Percentiles rank a stretch among this genome's conserved stretches.
These are phyloP conservation scores for Trichoderma pleuroti DNA, from an alignment of 2,329 filamentous ascomycete genomes.

Conservation along the genomic window DNA sequence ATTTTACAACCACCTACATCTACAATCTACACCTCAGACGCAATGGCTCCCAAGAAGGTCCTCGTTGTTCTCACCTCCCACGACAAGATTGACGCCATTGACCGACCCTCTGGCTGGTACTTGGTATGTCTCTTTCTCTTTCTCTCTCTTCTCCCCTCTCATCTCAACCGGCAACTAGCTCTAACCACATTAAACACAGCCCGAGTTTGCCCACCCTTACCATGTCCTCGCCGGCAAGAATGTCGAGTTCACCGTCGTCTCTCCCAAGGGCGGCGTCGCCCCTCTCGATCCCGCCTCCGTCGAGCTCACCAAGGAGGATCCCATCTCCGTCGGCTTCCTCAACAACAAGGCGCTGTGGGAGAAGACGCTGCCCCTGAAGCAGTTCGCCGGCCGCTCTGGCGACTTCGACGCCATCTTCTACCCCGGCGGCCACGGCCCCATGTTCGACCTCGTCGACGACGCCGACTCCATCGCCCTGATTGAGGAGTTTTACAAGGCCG, in stretches of 20 bases:
- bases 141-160: background rate
- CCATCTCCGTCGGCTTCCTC: slow-evolving; percentile 51
- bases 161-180: background rate
- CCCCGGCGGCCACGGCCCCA: slow-evolving; percentile 59
- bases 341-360: slow-evolving; percentile 59
- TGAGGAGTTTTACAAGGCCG: slow-evolving; percentile 57
- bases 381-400: slow-evolving; percentile 51
- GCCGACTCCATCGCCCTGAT: slow-evolving; percentile 56
- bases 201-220: slow-evolving; percentile 64
- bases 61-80: slow-evolving; percentile 69
- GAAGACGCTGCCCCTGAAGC: slow-evolving; percentile 55
- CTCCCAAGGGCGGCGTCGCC: slow-evolving; percentile 58
- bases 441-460: slow-evolving; percentile 64
- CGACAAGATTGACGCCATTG: slow-evolving; percentile 44
- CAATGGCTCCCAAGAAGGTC: slow-evolving; percentile 48
- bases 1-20: background rate
- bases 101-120: slow-evolving; percentile 66
- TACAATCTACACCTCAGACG: background rate
- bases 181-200: slow-evolving; percentile 32
- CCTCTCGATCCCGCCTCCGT: slow-evolving; percentile 60
- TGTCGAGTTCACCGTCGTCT: slow-evolving; percentile 55
- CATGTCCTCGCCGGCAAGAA: slow-evolving; percentile 51
- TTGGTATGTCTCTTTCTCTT: slow-evolving; percentile 44
- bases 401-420: slow-evolving; percentile 63
- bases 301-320: slow-evolving; percentile 52